Base-by-base conservation (phyloP, 495 filamentous ascomycete genomes). In the Neurospora terricola region DNA sequence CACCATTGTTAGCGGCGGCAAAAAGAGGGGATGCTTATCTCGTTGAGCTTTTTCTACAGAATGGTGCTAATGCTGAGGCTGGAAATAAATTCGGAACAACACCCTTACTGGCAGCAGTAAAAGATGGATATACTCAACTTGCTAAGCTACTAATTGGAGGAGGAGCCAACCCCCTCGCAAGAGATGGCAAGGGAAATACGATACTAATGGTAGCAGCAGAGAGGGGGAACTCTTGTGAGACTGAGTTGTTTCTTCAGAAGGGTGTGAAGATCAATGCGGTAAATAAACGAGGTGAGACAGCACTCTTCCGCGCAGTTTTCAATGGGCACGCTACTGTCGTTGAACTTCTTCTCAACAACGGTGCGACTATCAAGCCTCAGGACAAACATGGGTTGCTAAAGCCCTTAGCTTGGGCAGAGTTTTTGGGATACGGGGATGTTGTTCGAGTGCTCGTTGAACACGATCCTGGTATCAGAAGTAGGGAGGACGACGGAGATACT, bases 171-270 rank as follows among this genome's bases (percentile, higher is more conserved):
- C 1, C 42, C 2, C 7, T 45, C 6, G 42, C 42, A 45, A 45
- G 2, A n/a, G 0, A n/a, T 21, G 8, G 0, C 2, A 0, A 9
- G 0, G 39, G 43, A n/a, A 0, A 48, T 2, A 48, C 43, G 0
- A 1, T 21, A n/a, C 43, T 48, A 11, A 48, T 48, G 8, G 1
- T 2, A 2, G 43, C 43, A 23, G 43, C 42, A 7, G 0, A 0
- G 40, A 7, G 1, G 16, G 40, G 40, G 16, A 2, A 43, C 4
- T 43, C 4, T n/a, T 1, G 4, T 18, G 1, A 0, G 40, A 14
- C 40, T 5, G 16, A 18, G 2, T 4, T 38, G 0, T 38, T 12
- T 30, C 30, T 48, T 5, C 43, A 23, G 0, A 48, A 5, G 1
- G n/a, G 43, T 23, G n/a, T 48, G 3, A 0, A 12, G 0, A 23